Evolutionary conservation across 2,329 filamentous ascomycete species (phyloP).

Genomic region (Trichoderma semiorbis): DNA sequence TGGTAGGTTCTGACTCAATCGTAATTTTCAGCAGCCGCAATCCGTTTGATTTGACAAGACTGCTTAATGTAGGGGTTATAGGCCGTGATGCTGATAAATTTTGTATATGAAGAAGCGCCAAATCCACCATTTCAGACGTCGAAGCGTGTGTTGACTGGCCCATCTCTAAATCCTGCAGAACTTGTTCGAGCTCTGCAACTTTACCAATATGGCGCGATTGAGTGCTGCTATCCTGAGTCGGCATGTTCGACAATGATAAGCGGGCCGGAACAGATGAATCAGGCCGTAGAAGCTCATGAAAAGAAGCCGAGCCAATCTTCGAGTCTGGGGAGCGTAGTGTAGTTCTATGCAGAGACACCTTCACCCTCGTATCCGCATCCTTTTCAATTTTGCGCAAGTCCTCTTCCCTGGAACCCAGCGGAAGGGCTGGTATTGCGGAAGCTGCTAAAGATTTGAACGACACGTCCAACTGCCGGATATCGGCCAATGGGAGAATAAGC

Average conservation of each 20-base stretch:
- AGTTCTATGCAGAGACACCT: neutral
- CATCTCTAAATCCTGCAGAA: slow-evolving; percentile 17
- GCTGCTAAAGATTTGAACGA: neutral
- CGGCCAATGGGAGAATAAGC: neutral
- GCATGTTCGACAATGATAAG: neutral
- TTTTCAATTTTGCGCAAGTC: neutral
- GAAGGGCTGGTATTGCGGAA: neutral
- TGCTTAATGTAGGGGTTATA: slow-evolving; percentile 16
- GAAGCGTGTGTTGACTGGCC: neutral
- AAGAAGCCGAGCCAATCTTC: neutral
- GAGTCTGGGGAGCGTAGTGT: neutral
- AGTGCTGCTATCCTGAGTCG: neutral
- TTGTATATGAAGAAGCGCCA: slow-evolving; percentile 22
- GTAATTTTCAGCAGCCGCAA: slow-evolving; percentile 27
- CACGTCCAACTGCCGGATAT: neutral
- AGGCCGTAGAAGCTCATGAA: neutral
- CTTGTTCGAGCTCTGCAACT: slow-evolving; percentile 8
- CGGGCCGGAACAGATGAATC: neutral
- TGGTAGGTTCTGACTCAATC: slow-evolving; percentile 20
- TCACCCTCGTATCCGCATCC: neutral
- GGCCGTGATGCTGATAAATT: slow-evolving; percentile 20
- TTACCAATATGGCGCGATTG: slow-evolving; percentile 15
- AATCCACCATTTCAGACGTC: slow-evolving; percentile 4
- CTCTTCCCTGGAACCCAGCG: neutral
- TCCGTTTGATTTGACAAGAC: slow-evolving; percentile 21